These are phyloP conservation scores for Colletotrichum eremochloae DNA, from an alignment of 2,329 filamentous ascomycete genomes.

Conservation along the genomic window DNA sequence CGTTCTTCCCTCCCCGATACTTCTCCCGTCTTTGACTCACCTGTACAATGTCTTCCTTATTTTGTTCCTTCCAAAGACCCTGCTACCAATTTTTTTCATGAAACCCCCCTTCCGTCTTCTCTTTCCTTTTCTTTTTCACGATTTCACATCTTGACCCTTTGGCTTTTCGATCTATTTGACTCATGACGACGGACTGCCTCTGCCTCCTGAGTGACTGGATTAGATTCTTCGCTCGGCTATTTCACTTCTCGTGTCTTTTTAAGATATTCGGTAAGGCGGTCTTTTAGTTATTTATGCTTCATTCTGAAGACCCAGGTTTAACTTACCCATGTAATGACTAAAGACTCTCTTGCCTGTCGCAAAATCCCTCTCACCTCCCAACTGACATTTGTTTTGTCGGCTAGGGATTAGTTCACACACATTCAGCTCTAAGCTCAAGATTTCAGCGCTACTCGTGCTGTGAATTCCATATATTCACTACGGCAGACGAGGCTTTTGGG, in stretches of 20 bases:
- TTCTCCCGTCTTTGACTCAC: not conserved
- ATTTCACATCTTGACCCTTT: not conserved
- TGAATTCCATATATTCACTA: not conserved
- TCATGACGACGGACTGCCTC: not conserved
- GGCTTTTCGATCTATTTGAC: not conserved
- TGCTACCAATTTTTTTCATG: not conserved
- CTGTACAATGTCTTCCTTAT: not conserved
- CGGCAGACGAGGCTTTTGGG: not conserved
- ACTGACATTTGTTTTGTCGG: not conserved
- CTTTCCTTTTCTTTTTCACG: not conserved
- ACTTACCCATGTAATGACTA: too few relatives aligned
- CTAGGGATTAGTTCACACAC: too few relatives aligned
- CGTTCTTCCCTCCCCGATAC: not conserved
- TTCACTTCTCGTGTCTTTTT: not conserved
- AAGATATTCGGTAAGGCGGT: not conserved
- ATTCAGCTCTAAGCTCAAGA: not conserved
- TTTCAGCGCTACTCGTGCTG: too few relatives aligned
- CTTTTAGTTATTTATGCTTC: not conserved
- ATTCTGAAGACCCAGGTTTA: not conserved
- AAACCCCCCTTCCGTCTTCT: not conserved
- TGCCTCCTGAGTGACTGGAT: not conserved
- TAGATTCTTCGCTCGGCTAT: not conserved
- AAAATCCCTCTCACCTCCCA: not conserved
- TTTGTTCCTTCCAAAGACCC: too few relatives aligned
- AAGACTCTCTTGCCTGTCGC: not conserved